Evolutionary conservation across 2,329 filamentous ascomycete species (phyloP).

Genomic region (Colletotrichum simmondsii): DNA sequence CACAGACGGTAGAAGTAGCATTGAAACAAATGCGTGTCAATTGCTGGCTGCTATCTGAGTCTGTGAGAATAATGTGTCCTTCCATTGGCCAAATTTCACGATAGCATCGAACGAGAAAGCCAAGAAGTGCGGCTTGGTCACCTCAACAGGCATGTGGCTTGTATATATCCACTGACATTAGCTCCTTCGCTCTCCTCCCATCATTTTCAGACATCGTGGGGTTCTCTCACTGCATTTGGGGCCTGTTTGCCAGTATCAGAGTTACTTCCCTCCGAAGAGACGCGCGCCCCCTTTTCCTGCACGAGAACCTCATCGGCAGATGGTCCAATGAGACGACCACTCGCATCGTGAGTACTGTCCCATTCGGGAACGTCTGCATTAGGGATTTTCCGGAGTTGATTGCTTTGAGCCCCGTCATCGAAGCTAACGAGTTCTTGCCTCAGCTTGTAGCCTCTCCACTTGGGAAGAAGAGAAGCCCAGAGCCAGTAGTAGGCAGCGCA

Average conservation of each 20-base stretch:
- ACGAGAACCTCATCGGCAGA: not conserved
- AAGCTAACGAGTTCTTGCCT: conserved; percentile 58
- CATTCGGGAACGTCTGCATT: conserved; percentile 60
- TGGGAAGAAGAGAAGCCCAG: conserved; percentile 68
- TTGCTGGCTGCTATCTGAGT: not conserved
- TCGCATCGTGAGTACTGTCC: conserved; percentile 68
- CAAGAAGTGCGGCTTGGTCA: not conserved
- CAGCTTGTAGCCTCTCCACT: conserved; percentile 61
- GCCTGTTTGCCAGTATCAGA: not conserved
- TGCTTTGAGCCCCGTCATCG: conserved; percentile 53
- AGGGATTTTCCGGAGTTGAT: conserved; percentile 64
- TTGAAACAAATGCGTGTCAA: not conserved
- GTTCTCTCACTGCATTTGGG: not conserved
- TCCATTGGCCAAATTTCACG: too few species aligned
- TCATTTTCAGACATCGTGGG: not conserved
- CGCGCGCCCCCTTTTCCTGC: not conserved
- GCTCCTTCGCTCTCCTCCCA: not conserved
- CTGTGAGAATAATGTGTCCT: not conserved
- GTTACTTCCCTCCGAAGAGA: not conserved
- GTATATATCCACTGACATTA: not conserved
- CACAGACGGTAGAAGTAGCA: not conserved
- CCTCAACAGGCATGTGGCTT: not conserved
- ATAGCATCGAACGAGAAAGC: not conserved
- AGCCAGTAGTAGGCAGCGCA: conserved; percentile 68
- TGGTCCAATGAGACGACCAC: conserved; percentile 38